phyloP scores from a whole-genome alignment of 1,284 basidiomycete species.

The Jaminaea rosea region DNA sequence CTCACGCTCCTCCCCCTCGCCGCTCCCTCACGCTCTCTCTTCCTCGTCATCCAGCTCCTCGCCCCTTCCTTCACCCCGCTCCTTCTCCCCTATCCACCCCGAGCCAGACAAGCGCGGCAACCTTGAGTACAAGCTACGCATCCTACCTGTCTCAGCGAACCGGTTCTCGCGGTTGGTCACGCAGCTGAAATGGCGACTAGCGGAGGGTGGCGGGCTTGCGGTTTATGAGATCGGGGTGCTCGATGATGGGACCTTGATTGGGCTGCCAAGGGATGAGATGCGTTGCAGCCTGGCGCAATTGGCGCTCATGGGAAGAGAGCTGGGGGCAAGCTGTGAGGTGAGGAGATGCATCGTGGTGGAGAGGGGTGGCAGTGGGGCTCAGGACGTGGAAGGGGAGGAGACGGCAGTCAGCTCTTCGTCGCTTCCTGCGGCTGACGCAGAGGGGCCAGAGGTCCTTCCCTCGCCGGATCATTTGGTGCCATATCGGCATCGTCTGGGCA shows the following conservation, averaged over 20 bases:
- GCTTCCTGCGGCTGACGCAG: no score
- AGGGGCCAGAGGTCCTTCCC: neutral
- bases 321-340: neutral
- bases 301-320: neutral
- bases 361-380: no score
- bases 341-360: neutral
- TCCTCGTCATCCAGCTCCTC: neutral
- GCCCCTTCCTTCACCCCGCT: neutral
- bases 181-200: conserved; percentile 45
- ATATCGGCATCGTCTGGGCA: neutral
- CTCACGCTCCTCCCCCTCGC: no score
- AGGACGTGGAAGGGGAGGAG: neutral
- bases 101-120: conserved; percentile 43
- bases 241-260: conserved; percentile 29
- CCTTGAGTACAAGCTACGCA: conserved; percentile 46
- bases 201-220: conserved; percentile 39
- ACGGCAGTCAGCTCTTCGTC: neutral
- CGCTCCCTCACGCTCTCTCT: no score
- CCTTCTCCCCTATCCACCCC: conserved; percentile 17
- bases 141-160: conserved; percentile 33
- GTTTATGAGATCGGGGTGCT: conserved; percentile 45
- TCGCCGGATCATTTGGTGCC: neutral
- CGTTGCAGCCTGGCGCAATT: neutral
- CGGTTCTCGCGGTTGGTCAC: conserved; percentile 44
- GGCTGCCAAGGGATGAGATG: neutral